phyloP scores from a whole-genome alignment of 768 basidiomycete genomes.

The Lactarius sanguifluus region DNA sequence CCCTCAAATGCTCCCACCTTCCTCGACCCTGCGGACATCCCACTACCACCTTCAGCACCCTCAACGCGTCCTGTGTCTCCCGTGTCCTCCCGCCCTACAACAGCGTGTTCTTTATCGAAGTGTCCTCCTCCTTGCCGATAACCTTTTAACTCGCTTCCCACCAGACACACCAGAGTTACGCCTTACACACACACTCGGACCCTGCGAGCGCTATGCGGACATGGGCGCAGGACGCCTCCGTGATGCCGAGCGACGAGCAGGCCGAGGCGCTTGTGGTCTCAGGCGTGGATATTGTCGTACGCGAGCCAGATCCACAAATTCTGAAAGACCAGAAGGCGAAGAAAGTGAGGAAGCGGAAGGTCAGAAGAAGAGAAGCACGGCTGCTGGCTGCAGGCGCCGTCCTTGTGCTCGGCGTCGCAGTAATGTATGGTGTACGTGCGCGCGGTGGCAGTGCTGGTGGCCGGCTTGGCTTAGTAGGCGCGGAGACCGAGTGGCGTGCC shows the following conservation, averaged over 20 bases:
- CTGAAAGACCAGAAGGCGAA: conserved; percentile 25
- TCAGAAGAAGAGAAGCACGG: conserved; percentile 30
- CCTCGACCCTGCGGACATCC: conserved; percentile 20
- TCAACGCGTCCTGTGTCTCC: conserved; percentile 26
- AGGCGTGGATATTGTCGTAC: conserved; percentile 58
- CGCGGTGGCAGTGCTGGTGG: conserved; percentile 12
- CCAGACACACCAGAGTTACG: conserved; percentile 55
- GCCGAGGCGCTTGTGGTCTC: conserved; percentile 60
- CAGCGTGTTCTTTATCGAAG: conserved; percentile 41
- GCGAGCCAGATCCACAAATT: conserved; percentile 39
- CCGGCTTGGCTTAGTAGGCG: not conserved
- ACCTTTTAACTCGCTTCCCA: conserved; percentile 56
- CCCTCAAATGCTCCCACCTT: not conserved
- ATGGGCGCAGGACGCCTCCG: conserved; percentile 54
- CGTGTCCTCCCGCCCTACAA: conserved; percentile 32
- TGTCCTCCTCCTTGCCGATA: conserved; percentile 58
- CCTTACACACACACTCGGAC: conserved; percentile 67
- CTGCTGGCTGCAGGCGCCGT: conserved; percentile 62
- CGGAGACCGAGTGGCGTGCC: conserved; percentile 5
- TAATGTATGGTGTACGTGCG: conserved; percentile 47
- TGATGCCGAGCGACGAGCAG: conserved; percentile 51
- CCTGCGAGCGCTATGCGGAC: conserved; percentile 74
- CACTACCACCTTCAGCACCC: conserved; percentile 21
- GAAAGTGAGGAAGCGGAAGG: conserved; percentile 14
- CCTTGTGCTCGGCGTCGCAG: conserved; percentile 65